Evolutionary conservation across 768 basidiomycete genomes (phyloP).

Genomic region (Termitomyces sp.): DNA sequence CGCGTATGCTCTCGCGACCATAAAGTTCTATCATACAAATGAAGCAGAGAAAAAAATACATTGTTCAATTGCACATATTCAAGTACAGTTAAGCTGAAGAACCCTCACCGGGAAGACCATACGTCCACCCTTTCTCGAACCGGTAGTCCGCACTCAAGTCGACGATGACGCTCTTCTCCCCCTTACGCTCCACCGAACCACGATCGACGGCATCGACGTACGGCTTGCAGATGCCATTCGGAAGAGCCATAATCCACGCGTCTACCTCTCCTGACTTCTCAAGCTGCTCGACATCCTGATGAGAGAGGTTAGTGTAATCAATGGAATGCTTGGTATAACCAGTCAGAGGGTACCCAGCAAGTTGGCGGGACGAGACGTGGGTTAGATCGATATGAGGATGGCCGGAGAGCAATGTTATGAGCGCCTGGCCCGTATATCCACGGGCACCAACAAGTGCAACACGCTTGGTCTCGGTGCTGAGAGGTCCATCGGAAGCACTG

Average conservation of each 20-base stretch:
- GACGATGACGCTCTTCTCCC: constrained; percentile 70
- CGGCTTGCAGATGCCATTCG: constrained; percentile 95
- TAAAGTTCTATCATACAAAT: constrained; percentile 67
- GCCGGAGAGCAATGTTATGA: constrained; percentile 78
- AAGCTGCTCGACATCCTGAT: constrained; percentile 78
- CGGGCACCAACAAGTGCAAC: constrained; percentile 95
- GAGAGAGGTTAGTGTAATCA: constrained; percentile 74
- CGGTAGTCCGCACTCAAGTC: constrained; percentile 94
- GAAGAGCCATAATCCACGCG: constrained; percentile 98
- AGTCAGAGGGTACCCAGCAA: constrained; percentile 74
- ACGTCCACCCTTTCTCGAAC: constrained; percentile 94
- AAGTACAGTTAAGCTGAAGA: constrained; percentile 32
- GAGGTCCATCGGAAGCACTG: constrained; percentile 31
- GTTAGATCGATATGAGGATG: constrained; percentile 87
- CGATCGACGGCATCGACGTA: constrained; percentile 93
- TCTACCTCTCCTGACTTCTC: constrained; percentile 89
- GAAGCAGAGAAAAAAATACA: constrained; percentile 24
- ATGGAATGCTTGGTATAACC: constrained; percentile 76
- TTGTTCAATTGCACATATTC: constrained; percentile 16
- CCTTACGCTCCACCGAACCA: constrained; percentile 51
- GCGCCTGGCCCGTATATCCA: constrained; percentile 91
- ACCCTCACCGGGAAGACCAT: constrained; percentile 96
- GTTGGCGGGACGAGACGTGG: constrained; percentile 96
- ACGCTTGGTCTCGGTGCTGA: constrained; percentile 66
- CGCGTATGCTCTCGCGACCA: constrained; percentile 58